Evolutionary conservation across 2,329 filamentous ascomycete species (phyloP), one percentile per base, ranked within the genome.

Genomic region (Phaeosphaeriaceae sp.): DNA sequence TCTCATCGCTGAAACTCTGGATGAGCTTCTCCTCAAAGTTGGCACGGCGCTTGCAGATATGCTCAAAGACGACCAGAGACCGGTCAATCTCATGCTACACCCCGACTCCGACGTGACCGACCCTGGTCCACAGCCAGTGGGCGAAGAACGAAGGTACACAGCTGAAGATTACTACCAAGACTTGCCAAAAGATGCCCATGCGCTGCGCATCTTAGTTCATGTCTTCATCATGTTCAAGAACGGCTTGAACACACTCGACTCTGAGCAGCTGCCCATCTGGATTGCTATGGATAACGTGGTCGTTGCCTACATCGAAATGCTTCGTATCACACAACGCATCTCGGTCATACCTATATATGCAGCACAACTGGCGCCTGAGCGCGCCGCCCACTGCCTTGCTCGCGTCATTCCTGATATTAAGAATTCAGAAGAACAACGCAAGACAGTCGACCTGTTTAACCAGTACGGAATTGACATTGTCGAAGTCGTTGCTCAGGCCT

Each of bases 341-440:
- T 89, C 94, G 62, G 80, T 95, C 44, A 91, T 97, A 55, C 94
- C 95, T 0, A 82, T 97, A 0, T 99, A 99, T 76, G 94, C 92
- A 62, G 93, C 93, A 9, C 89, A 92, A 68, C 83, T 99, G 13
- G 84, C 87, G 10, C 80, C 83, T 7, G 81, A 87, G 13, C 85
- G 90, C 62, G 85, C 86, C 61, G 89, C 93, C 66, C 85, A 88
- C 55, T 89, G 90, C 17, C 84, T 99, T 50, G 92, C 90, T 57
- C 86, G 88, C 53, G 91, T 96, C 56, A 81, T 97, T 55, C 89
- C 93, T 51, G 87, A 91, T 48, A 85, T 97, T 55, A 84, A 85
- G 26, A 86, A 91, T 46, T 78, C 82, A 8, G 82, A 86, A 8
- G 87, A 91, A 60, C 89, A 93, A 67, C 77, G 87, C 26, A 83